Evolutionary conservation across 371 early-diverging fungal genomes (phyloP).

Genomic region (Thermomucor indicae-seudaticae): DNA sequence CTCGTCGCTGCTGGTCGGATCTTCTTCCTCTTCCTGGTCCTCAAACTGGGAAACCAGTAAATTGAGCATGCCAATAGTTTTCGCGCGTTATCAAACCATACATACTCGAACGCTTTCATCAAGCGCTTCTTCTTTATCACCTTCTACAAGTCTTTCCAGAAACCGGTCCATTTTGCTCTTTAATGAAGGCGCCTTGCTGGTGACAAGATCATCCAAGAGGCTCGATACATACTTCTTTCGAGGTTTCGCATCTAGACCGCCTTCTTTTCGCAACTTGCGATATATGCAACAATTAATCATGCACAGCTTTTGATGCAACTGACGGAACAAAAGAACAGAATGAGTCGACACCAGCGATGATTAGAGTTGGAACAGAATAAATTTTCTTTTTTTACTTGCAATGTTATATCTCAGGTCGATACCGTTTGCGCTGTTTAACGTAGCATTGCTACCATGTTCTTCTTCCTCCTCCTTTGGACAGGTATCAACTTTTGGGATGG

Average conservation of each 20-base stretch:
- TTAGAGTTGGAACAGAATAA: background rate
- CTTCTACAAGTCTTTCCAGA: conserved; percentile 20
- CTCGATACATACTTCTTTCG: background rate
- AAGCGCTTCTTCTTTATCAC: too few relatives aligned
- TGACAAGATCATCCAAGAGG: conserved; percentile 7
- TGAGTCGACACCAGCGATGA: background rate
- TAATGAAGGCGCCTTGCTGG: too few relatives aligned
- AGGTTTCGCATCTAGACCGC: background rate
- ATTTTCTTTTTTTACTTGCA: conserved; percentile 27
- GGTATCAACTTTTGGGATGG: conserved; percentile 55
- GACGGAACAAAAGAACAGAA: background rate
- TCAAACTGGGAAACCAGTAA: too few relatives aligned
- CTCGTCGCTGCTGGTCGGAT: conserved; percentile 1
- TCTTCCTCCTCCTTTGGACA: conserved; percentile 16
- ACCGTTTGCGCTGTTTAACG: conserved; percentile 27
- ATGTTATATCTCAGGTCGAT: conserved; percentile 74
- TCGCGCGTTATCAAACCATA: too few relatives aligned
- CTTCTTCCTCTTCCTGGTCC: conserved; percentile 8
- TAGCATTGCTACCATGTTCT: conserved; percentile 6
- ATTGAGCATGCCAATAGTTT: too few relatives aligned
- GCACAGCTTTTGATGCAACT: conserved; percentile 84
- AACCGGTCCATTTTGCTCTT: conserved; percentile 4
- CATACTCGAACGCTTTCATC: too few relatives aligned
- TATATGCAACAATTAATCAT: conserved; percentile 87
- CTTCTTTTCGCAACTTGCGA: conserved; percentile 30